A percentile compares a stretch with the other conserved stretches of the same genome.
These are phyloP conservation scores for Acacia crassicarpa DNA, from an alignment of 306 rosid species.

Conservation along the genomic window DNA sequence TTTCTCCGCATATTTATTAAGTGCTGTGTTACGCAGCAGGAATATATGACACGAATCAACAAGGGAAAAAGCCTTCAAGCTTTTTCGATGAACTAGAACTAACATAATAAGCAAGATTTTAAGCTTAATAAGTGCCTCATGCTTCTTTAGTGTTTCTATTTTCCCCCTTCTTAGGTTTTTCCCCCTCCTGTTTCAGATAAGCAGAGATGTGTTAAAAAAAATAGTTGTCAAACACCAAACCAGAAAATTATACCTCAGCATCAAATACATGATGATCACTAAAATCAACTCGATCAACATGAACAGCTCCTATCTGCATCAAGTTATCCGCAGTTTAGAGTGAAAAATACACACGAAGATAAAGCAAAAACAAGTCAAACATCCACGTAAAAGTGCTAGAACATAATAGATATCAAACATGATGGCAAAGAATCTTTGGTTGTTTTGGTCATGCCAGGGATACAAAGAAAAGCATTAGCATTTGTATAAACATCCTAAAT, in stretches of 20 bases:
- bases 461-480: neutral
- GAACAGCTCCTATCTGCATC: slow-evolving; percentile 69
- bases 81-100: no score
- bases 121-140: neutral
- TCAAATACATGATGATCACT: slow-evolving; percentile 78
- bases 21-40: neutral
- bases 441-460: neutral
- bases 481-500: neutral
- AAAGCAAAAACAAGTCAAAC: slow-evolving; percentile 14
- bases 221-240: slow-evolving; percentile 5
- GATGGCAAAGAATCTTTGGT: slow-evolving; percentile 19
- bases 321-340: slow-evolving; percentile 39
- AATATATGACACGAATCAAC: neutral
- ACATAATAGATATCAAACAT: neutral
- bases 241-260: slow-evolving; percentile 48
- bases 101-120: neutral
- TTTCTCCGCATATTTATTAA: neutral
- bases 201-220: slow-evolving; percentile 3
- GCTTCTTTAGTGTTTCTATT: neutral
- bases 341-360: slow-evolving; percentile 21
- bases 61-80: neutral
- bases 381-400: neutral
- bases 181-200: neutral
- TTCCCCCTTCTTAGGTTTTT: neutral
- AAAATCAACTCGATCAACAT: slow-evolving; percentile 75